phyloP scores from a whole-genome alignment of 2,329 filamentous ascomycete species.

The Verticillium klebahnii region DNA sequence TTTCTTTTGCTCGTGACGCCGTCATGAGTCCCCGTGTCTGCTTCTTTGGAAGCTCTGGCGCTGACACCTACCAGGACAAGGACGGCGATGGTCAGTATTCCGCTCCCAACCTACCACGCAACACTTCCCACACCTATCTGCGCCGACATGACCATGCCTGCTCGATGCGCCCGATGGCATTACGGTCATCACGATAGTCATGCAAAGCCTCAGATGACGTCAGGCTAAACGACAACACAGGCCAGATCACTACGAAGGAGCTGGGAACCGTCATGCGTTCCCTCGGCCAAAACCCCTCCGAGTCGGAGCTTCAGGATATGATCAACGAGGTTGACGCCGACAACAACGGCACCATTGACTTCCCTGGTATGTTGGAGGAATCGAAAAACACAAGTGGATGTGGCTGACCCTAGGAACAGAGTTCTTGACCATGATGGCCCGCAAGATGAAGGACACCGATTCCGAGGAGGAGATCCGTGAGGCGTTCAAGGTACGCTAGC shows the following conservation, averaged over 20 bases:
- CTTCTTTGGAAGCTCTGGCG: not conserved
- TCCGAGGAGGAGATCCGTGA: slow-evolving; percentile 88
- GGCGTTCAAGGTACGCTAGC: slow-evolving; percentile 70
- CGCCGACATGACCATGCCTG: not conserved
- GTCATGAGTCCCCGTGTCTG: slow-evolving; percentile 9
- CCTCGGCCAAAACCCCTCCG: slow-evolving; percentile 82
- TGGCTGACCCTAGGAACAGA: slow-evolving; percentile 47
- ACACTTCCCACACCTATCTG: not conserved
- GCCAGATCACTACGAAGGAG: slow-evolving; percentile 90
- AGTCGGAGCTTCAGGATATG: slow-evolving; percentile 89
- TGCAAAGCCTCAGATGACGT: not conserved
- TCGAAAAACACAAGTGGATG: not conserved
- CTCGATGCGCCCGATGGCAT: not conserved
- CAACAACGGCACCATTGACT: slow-evolving; percentile 90
- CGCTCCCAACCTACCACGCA: not conserved
- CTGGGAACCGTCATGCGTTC: slow-evolving; percentile 88
- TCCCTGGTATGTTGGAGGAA: slow-evolving; percentile 61
- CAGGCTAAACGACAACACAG: slow-evolving; percentile 39
- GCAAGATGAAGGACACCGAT: slow-evolving; percentile 92
- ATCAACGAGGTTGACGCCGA: slow-evolving; percentile 91
- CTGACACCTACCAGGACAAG: slow-evolving; percentile 62
- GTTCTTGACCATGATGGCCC: slow-evolving; percentile 90
- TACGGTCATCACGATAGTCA: not conserved
- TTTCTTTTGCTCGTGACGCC: not conserved
- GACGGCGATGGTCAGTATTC: slow-evolving; percentile 77